Evolutionary conservation across 352 stramenopile genomes (phyloP).

Genomic region (Pythium pyrilobum): DNA sequence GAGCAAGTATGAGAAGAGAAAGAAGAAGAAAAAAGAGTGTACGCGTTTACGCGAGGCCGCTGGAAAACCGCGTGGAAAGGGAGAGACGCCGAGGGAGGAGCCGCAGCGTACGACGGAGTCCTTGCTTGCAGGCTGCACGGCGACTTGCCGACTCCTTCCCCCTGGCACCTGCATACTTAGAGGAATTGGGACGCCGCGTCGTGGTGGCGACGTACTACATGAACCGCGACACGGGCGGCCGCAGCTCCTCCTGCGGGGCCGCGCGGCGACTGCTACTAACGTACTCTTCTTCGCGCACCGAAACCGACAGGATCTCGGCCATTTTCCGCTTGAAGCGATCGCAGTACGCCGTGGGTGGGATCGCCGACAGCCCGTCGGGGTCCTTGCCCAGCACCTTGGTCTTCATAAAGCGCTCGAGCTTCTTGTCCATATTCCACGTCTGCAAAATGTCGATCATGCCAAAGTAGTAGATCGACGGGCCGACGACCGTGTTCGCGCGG

Average conservation of each 20-base stretch:
- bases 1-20: not conserved
- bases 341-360: constrained; percentile 78
- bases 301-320: constrained; percentile 77
- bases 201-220: constrained; percentile 13
- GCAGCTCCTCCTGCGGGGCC: constrained; percentile 1
- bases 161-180: too few relatives aligned
- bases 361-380: constrained; percentile 70
- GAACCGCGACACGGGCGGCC: constrained; percentile 12
- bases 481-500: constrained; percentile 82
- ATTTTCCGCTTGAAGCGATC: constrained; percentile 87
- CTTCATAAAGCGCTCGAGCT: constrained; percentile 86
- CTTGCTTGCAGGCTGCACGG: too few relatives aligned
- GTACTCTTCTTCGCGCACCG: constrained; percentile 57
- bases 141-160: too few relatives aligned
- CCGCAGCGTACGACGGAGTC: too few relatives aligned
- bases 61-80: not conserved
- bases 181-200: not conserved
- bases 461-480: constrained; percentile 86
- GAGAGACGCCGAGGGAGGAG: too few relatives aligned
- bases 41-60: not conserved
- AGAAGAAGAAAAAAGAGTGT: too few relatives aligned
- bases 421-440: constrained; percentile 90
- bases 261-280: constrained; percentile 23
- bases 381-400: constrained; percentile 79
- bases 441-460: constrained; percentile 87